These are phyloP conservation scores for Aulographum hederae DNA, from an alignment of 2,329 filamentous ascomycete species.

Conservation along the genomic window DNA sequence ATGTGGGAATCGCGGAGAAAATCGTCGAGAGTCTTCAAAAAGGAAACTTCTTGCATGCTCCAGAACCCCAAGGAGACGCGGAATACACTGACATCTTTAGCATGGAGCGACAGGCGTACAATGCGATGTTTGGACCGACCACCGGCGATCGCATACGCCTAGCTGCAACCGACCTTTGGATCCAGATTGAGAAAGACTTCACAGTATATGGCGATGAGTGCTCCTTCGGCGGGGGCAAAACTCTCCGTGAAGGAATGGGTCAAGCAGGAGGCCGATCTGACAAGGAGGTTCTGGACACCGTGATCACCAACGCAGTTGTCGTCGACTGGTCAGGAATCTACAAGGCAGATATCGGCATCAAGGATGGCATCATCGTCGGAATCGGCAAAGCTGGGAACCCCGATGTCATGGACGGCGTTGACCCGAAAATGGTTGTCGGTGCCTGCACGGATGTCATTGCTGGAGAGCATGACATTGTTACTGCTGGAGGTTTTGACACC, in stretches of 20 bases:
- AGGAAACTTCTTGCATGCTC: conserved; percentile 61
- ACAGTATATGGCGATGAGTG: conserved; percentile 85
- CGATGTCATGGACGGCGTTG: conserved; percentile 87
- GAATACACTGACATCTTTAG: conserved; percentile 39
- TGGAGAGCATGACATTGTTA: conserved; percentile 77
- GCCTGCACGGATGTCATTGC: conserved; percentile 84
- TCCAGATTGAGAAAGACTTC: conserved; percentile 72
- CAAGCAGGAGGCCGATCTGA: conserved; percentile 66
- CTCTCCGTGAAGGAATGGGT: conserved; percentile 85
- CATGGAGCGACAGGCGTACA: conserved; percentile 65
- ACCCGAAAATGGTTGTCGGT: conserved; percentile 61
- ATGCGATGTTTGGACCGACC: conserved; percentile 82
- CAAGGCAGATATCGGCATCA: conserved; percentile 93
- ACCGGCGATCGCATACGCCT: conserved; percentile 71
- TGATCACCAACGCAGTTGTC: conserved; percentile 77
- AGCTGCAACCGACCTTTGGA: conserved; percentile 73
- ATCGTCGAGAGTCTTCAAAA: conserved; percentile 50
- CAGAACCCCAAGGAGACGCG: conserved; percentile 42
- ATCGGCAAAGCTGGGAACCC: conserved; percentile 94
- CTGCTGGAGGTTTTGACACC: conserved; percentile 73
- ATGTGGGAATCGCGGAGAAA: conserved; percentile 37
- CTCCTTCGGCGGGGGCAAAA: conserved; percentile 89
- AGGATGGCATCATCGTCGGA: conserved; percentile 65
- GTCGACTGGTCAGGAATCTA: conserved; percentile 86
- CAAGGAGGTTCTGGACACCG: conserved; percentile 58